Evolutionary conservation across 371 early-diverging fungal genomes (phyloP), one percentile per base, ranked within the genome.

Genomic region (Mortierella polycephala): DNA sequence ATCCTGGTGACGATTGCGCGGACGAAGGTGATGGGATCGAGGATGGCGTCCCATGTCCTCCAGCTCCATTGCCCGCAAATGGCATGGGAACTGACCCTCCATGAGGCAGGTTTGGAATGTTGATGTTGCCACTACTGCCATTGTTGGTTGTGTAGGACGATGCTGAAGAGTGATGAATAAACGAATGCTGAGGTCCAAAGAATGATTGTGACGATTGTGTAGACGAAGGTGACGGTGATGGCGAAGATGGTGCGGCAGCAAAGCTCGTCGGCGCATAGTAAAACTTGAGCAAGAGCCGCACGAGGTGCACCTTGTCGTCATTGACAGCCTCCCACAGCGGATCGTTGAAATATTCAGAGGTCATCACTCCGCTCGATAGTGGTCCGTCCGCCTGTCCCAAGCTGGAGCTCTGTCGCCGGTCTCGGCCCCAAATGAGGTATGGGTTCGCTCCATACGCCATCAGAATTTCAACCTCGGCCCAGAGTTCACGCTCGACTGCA

Each of bases 371-470:
- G 37, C 55, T 70, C 2, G 45, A 14, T 13, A 64, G 20, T 2
- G 62, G 3, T 21, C 71, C 71, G 18, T 57, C 69, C 12, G 20
- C n/a, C 12, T 66, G 62, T 5, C 70, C 62, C 45, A 70, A 13
- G 50, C 75, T 65, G 1, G 57, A 52, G 42, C 75, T 75, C 57
- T 67, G 68, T 5, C 79, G 68, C 20, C 73, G 30, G 13, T 79
- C 79, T 20, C 73, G 55, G 4, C 69, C 66, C 69, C 69, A 72
- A 14, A 77, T 72, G 51, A 73, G 21, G 41, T 66, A 73, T 10
- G 79, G 79, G 21, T 79, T 79, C 9, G 79, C 79, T 37, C 79
- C 79, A 39, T 72, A 73, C 7, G 79, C 79, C 69, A 79, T 65
- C 66, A 79, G 21, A 41, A 79, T 79, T 59, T 79, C 79, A 0